These are phyloP conservation scores for Gossypium trilobum DNA, from an alignment of 441 rosid species.

Conservation along the genomic window DNA sequence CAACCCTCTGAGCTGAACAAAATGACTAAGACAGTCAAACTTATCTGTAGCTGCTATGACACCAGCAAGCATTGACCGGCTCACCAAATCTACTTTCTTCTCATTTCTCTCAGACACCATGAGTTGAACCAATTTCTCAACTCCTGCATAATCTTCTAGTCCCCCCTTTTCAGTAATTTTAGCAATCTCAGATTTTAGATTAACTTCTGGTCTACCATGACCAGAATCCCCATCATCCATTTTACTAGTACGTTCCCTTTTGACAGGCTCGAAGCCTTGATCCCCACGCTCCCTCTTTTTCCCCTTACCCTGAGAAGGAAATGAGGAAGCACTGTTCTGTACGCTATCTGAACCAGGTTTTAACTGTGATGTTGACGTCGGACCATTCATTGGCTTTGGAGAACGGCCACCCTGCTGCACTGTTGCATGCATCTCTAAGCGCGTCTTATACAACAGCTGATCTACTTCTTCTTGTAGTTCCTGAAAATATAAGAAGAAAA, in stretches of 20 bases:
- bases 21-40: constrained; percentile 63
- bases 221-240: constrained; percentile 59
- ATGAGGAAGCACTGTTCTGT: constrained; percentile 47
- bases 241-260: constrained; percentile 56
- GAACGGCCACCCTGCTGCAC: constrained; percentile 75
- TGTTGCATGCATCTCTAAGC: constrained; percentile 68
- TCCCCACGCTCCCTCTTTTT: constrained; percentile 89
- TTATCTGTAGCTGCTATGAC: constrained; percentile 78
- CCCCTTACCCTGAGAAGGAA: constrained; percentile 70
- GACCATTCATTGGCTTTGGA: constrained; percentile 72
- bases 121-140: constrained; percentile 71
- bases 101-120: constrained; percentile 60
- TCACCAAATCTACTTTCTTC: constrained; percentile 60
- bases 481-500: constrained; percentile 24
- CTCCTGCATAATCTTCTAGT: constrained; percentile 65
- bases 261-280: constrained; percentile 60
- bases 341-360: constrained; percentile 53
- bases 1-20: constrained; percentile 83
- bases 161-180: constrained; percentile 77
- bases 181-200: constrained; percentile 56
- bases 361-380: constrained; percentile 54
- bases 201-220: constrained; percentile 41
- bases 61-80: constrained; percentile 64
- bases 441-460: constrained; percentile 55
- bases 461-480: constrained; percentile 82